A percentile compares a stretch with the other conserved stretches of the same genome.
Conservation (phyloP, 805 yeast genomes). For the Metschnikowia rubicola region DNA sequence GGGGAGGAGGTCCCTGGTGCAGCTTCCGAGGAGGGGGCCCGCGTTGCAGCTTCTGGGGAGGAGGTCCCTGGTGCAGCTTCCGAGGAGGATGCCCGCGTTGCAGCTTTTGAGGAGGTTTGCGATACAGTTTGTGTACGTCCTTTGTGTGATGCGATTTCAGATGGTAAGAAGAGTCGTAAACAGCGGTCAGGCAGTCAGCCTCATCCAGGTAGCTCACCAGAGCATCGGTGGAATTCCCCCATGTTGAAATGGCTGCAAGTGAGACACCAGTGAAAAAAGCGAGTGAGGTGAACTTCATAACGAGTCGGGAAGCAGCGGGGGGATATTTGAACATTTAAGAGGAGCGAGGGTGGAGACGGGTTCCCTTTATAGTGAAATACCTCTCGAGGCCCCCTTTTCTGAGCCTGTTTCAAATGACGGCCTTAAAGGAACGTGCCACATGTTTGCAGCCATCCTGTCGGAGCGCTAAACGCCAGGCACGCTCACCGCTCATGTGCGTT, state of each 20-base stretch:
- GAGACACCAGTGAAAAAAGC: slow-evolving; percentile 3
- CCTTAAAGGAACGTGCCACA: not conserved
- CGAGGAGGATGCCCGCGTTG: not conserved
- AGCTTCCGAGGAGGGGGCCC: not conserved
- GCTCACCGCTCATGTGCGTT: not conserved
- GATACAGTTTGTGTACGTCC: too few species aligned
- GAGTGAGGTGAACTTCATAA: slow-evolving; percentile 6
- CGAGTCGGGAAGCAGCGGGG: not conserved
- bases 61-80: not conserved
- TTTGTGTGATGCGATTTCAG: not conserved
- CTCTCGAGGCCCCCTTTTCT: too few species aligned
- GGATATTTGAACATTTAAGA: too few species aligned
- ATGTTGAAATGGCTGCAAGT: slow-evolving; percentile 1
- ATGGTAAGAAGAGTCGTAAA: not conserved
- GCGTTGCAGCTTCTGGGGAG: not conserved
- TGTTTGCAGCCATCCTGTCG: slow-evolving; percentile 6
- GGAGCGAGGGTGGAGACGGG: not conserved
- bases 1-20: not conserved
- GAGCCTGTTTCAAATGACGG: too few species aligned
- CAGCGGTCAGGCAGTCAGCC: not conserved
- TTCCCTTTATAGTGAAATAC: too few species aligned
- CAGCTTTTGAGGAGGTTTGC: not conserved
- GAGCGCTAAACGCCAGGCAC: slow-evolving; percentile 4
- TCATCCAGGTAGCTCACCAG: not conserved
- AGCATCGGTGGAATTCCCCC: slow-evolving; percentile 2